A percentile compares a stretch with the other conserved stretches of the same genome.
These are phyloP conservation scores for Syncephalastrum monosporum DNA, from an alignment of 371 early-diverging fungal genomes.

Conservation along the genomic window DNA sequence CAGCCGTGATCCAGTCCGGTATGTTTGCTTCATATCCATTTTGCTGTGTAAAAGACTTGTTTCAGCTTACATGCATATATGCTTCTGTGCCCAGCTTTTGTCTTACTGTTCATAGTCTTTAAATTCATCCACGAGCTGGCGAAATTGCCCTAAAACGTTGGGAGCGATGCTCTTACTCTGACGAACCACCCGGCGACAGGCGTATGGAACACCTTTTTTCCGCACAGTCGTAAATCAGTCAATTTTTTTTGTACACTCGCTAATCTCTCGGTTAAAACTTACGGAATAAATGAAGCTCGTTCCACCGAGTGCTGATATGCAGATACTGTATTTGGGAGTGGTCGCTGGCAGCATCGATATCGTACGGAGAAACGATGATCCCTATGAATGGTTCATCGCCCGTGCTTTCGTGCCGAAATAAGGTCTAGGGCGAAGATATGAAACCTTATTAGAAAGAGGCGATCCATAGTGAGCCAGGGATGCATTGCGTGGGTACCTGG, in stretches of 20 bases:
- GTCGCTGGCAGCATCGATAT: constrained; percentile 48
- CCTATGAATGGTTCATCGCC: constrained; percentile 85
- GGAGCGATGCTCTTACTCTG: constrained; percentile 4
- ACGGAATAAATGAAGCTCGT: constrained; percentile 46
- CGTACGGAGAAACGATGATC: constrained; percentile 76
- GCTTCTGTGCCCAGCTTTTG: too few relatives aligned
- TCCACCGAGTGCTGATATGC: constrained; percentile 47
- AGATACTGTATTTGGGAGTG: constrained; percentile 63
- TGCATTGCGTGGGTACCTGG: constrained; percentile 44
- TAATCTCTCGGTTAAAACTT: constrained; percentile 21
- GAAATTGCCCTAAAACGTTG: constrained; percentile 13
- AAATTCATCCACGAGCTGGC: constrained; percentile 17
- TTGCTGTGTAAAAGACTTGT: constrained; percentile 8
- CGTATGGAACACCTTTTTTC: constrained; percentile 17
- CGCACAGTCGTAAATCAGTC: neutral
- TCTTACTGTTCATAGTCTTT: constrained; percentile 27
- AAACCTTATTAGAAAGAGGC: neutral
- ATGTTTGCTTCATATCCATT: constrained; percentile 15
- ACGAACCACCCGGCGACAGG: constrained; percentile 5
- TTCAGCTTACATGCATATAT: neutral
- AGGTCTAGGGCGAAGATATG: constrained; percentile 33
- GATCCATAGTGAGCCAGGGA: neutral
- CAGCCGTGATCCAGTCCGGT: constrained; percentile 9
- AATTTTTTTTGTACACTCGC: neutral
- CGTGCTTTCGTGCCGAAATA: constrained; percentile 58